Conservation (phyloP, 2,329 filamentous ascomycete species). For the Talaromyces sp. region DNA sequence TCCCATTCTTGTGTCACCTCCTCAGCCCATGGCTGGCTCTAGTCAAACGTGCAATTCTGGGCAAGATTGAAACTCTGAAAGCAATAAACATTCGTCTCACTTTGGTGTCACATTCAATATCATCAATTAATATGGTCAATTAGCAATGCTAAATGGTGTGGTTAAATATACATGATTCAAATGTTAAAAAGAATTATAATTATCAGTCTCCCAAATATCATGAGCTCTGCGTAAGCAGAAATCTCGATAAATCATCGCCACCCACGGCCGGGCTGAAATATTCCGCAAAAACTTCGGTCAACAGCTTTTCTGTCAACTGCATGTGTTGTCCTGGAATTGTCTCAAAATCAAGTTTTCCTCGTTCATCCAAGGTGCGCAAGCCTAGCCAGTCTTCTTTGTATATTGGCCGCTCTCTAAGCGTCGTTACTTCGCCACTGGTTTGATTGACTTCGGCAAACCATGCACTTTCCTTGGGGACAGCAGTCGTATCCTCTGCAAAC, state of each 20-base stretch:
- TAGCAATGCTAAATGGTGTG: neutral
- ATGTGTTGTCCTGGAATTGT: conserved; percentile 76
- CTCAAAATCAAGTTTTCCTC: conserved; percentile 72
- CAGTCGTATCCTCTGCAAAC: conserved; percentile 80
- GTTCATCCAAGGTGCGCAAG: conserved; percentile 70
- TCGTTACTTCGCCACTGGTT: conserved; percentile 57
- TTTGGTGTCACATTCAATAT: neutral
- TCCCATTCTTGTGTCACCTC: neutral
- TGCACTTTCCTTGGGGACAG: conserved; percentile 81
- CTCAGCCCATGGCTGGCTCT: too few species aligned
- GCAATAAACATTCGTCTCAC: too few species aligned
- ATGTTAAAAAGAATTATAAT: neutral
- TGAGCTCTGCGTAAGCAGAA: conserved; percentile 4
- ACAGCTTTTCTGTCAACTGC: conserved; percentile 62
- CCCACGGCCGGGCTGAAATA: conserved; percentile 39
- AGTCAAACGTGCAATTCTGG: neutral
- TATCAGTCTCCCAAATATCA: neutral
- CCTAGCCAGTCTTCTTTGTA: conserved; percentile 95
- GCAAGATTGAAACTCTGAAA: neutral
- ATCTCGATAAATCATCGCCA: conserved; percentile 7
- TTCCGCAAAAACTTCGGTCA: conserved; percentile 60
- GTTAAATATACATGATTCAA: neutral
- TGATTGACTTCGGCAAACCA: conserved; percentile 88
- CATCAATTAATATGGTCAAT: neutral
- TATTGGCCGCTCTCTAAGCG: conserved; percentile 63